These are phyloP conservation scores for Phoma herbarum DNA, from an alignment of 2,329 filamentous ascomycete genomes.

Conservation along the genomic window DNA sequence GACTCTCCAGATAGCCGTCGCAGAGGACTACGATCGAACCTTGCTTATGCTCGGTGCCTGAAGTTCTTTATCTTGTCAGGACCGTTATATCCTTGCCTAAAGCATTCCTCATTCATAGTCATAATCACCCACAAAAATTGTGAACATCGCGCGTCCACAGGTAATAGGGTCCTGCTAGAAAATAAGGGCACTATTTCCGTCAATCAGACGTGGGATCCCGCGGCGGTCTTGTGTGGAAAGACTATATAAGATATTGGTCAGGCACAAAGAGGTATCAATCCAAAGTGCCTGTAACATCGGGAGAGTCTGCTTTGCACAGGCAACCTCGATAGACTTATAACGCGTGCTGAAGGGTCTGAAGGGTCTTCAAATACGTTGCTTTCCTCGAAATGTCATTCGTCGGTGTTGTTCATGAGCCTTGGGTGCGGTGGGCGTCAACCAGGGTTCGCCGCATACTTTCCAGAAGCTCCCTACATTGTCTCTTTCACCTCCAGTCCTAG, in stretches of 20 bases:
- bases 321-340: background rate
- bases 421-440: background rate
- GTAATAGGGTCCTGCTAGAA: too few relatives aligned
- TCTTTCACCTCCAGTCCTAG: conserved; percentile 9
- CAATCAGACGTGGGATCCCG: background rate
- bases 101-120: too few relatives aligned
- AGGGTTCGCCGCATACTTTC: background rate
- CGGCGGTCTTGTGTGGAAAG: background rate
- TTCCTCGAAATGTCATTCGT: background rate
- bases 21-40: background rate
- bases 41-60: background rate
- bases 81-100: too few relatives aligned
- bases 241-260: background rate
- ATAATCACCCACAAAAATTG: too few relatives aligned
- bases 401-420: background rate
- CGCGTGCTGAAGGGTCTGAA: background rate
- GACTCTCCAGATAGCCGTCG: too few relatives aligned
- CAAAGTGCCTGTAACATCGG: background rate
- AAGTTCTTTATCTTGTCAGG: background rate
- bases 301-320: background rate
- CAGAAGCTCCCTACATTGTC: background rate
- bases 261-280: background rate
- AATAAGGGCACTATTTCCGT: too few relatives aligned
- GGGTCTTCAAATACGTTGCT: background rate
- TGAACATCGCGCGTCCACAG: too few relatives aligned